Conservation (phyloP, 2,329 filamentous ascomycete genomes). For the Xylaria sp. region DNA sequence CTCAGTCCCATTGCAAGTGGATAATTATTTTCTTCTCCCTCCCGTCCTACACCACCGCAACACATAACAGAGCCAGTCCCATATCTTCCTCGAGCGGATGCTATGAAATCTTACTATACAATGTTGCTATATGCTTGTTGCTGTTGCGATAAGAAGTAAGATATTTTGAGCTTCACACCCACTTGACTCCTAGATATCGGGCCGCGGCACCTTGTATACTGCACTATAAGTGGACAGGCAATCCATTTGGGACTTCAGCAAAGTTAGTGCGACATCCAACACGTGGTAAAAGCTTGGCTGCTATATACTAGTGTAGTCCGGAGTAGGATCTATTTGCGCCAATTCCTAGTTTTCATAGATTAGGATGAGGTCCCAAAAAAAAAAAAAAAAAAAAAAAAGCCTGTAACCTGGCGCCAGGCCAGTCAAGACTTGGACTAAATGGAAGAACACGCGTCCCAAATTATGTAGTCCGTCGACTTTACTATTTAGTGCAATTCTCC, state of each 20-base stretch:
- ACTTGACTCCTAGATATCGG: neutral
- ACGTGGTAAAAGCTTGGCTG: conserved; percentile 33
- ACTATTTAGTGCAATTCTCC: conserved; percentile 2
- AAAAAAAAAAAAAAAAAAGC: neutral
- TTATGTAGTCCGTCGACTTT: neutral
- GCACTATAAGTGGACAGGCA: neutral
- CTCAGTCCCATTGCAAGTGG: neutral
- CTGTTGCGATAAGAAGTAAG: neutral
- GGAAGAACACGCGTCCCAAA: neutral
- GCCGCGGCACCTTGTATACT: neutral
- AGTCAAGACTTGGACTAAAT: neutral
- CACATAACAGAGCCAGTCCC: neutral
- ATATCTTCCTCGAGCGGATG: neutral
- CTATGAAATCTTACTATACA: neutral
- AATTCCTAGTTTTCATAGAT: neutral
- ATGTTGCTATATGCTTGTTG: neutral
- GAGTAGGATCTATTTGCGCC: neutral
- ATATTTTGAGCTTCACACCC: neutral
- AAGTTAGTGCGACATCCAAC: conserved; percentile 25
- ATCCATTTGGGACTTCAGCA: neutral
- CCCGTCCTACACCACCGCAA: neutral
- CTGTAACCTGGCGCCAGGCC: neutral
- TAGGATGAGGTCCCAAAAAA: no score
- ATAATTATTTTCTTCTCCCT: neutral
- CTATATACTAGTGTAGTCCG: neutral